Base-by-base conservation (phyloP, 1,139 yeast genomes). In the Hyphopichia pseudoburtonii region DNA sequence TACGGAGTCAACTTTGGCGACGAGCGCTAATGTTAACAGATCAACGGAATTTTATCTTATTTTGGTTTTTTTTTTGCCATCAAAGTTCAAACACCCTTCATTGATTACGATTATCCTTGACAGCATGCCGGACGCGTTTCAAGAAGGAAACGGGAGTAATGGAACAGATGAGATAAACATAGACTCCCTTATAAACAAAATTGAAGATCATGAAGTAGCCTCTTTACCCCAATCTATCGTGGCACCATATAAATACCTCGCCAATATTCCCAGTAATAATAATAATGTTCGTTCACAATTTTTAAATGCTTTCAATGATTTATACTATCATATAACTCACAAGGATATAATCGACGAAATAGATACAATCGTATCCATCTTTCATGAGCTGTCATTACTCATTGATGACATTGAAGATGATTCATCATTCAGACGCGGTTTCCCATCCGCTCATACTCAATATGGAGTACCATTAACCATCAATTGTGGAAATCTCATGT, bases 351-450 rank as follows among this genome's bases (percentile, higher is more conserved):
- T 62, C 11, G 36, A 40, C 3, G 46, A 39, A 16, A 57, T 62
- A 27, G 54, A 56, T 32, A 54, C 52, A 18, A 45, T 62, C 7
- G 56, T 62, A 12, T 55, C 62, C 9, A 52, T 58, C 10, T 52
- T 62, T 25, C 68, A 62, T 34, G 60, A 60, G 30, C 50, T 62
- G 27, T 60, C 66, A 5, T 51, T 62, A 34, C 43, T 62, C 11
- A 78, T 89, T 22, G 97, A 89, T 57, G 97, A 89, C 53, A 86
- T 89, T 22, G 97, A 89, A 54, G 97, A 89, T 56, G 69, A 64
- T 33, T 84, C 95, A 1, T 64, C 61, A 22, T 64, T 77, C 33
- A 69, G 97, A 44, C 63, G 97, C 24, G 96, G 96, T 0, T 60
- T 66, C 17, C 86, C 88, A 1, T 80, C 88, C 3, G 88, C 96